Conservation (phyloP, 2,329 filamentous ascomycete species). For the Neonectria ditissima region DNA sequence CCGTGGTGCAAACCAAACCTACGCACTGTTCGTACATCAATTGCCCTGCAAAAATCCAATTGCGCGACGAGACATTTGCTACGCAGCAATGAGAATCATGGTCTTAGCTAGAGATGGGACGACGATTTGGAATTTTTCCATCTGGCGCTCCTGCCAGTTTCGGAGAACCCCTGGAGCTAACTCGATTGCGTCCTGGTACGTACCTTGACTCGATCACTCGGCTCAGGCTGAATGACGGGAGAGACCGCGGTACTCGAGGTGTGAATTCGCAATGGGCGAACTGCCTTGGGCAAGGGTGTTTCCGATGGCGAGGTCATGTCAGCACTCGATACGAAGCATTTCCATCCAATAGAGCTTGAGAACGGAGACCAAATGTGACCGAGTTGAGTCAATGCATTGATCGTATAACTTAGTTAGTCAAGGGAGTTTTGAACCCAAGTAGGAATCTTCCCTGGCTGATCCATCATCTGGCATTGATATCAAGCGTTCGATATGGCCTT, state of each 20-base stretch:
- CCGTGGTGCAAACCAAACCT: not conserved
- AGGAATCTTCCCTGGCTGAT: not conserved
- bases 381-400: not conserved
- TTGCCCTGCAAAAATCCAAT: not conserved
- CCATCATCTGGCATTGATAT: constrained; percentile 7
- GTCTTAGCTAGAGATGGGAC: constrained; percentile 4
- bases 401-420: not conserved
- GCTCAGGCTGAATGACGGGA: not conserved
- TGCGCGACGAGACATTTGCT: not conserved
- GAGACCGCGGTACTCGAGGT: not conserved
- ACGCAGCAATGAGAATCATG: not conserved
- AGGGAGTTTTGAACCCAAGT: not conserved
- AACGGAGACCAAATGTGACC: not conserved
- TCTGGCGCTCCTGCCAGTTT: not conserved
- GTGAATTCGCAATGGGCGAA: not conserved
- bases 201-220: constrained; percentile 4
- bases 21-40: not conserved
- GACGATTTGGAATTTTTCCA: not conserved
- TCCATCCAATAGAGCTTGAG: not conserved
- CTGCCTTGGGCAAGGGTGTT: not conserved
- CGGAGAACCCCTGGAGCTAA: constrained; percentile 17
- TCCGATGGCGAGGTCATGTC: not conserved
- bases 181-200: constrained; percentile 2
- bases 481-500: not conserved
- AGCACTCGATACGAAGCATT: not conserved